Conservation (phyloP, 2,329 filamentous ascomycete genomes). For the Bretziella fagacearum region DNA sequence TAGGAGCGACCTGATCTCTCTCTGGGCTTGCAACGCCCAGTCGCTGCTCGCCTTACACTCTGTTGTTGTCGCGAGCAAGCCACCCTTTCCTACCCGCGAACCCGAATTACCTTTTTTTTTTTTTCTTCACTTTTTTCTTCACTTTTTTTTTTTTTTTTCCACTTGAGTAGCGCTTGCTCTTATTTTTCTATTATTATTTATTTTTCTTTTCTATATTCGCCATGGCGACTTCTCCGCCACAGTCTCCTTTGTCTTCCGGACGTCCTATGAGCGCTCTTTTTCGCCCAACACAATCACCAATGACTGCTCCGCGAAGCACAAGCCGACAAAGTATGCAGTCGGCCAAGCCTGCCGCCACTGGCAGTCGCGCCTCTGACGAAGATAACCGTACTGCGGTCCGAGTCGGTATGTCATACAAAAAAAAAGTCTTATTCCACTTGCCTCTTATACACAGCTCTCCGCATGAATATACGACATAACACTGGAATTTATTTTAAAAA, state of each 20-base stretch:
- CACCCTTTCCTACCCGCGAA: conserved; percentile 2
- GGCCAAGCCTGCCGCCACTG: conserved; percentile 54
- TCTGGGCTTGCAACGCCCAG: not conserved
- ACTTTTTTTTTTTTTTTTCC: not conserved
- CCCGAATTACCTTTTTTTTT: not conserved
- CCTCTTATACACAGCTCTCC: not conserved
- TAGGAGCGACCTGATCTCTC: conserved; percentile 1
- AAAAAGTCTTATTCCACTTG: conserved; percentile 6
- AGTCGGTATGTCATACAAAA: conserved; percentile 72
- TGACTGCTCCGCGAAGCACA: conserved; percentile 45
- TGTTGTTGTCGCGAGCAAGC: not conserved
- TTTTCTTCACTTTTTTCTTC: conserved; percentile 4
- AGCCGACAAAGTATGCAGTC: conserved; percentile 67
- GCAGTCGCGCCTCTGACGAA: conserved; percentile 76
- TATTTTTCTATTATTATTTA: conserved; percentile 2
- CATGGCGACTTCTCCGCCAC: conserved; percentile 56
- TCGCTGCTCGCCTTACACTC: not conserved
- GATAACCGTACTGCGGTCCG: conserved; percentile 82
- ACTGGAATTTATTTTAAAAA: no score
- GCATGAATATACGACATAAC: not conserved
- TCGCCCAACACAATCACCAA: conserved; percentile 29
- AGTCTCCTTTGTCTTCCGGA: conserved; percentile 43
- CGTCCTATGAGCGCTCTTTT: conserved; percentile 72
- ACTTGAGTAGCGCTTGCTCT: conserved; percentile 1
- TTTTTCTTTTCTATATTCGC: conserved; percentile 5